Conservation (phyloP, 208 protist genomes). For the Wallacemonas sp. region DNA sequence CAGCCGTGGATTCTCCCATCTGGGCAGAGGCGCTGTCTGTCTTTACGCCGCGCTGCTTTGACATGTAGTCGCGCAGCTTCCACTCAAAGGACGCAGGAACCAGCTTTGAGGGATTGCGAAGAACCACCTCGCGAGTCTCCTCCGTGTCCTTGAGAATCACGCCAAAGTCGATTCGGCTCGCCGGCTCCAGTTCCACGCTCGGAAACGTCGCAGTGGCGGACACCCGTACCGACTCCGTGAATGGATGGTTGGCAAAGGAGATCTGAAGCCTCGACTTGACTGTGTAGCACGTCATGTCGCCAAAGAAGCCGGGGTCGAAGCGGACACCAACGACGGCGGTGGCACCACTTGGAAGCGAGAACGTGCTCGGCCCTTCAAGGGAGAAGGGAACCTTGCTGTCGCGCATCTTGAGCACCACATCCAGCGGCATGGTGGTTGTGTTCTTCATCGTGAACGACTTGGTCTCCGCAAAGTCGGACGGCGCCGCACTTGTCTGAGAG, state of each 20-base stretch:
- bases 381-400: slow-evolving; percentile 59
- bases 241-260: slow-evolving; percentile 88
- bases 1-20: slow-evolving; percentile 4
- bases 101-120: slow-evolving; percentile 80
- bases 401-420: slow-evolving; percentile 49
- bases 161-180: slow-evolving; percentile 87
- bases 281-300: slow-evolving; percentile 73
- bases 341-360: slow-evolving; percentile 72
- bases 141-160: slow-evolving; percentile 92
- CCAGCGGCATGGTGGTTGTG: slow-evolving; percentile 75
- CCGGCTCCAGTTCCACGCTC: slow-evolving; percentile 70
- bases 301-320: slow-evolving; percentile 85
- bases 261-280: slow-evolving; percentile 78
- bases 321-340: slow-evolving; percentile 78
- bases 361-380: slow-evolving; percentile 49
- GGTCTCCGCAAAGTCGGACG: not conserved
- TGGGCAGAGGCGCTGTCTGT: not conserved
- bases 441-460: slow-evolving; percentile 91
- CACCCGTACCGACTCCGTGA: slow-evolving; percentile 83
- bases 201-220: slow-evolving; percentile 87
- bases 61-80: slow-evolving; percentile 36
- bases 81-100: slow-evolving; percentile 80
- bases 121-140: slow-evolving; percentile 49
- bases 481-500: not conserved
- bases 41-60: slow-evolving; percentile 5